These are phyloP conservation scores for Babesia caballi DNA, from an alignment of 169 alveolate genomes.

Conservation along the genomic window DNA sequence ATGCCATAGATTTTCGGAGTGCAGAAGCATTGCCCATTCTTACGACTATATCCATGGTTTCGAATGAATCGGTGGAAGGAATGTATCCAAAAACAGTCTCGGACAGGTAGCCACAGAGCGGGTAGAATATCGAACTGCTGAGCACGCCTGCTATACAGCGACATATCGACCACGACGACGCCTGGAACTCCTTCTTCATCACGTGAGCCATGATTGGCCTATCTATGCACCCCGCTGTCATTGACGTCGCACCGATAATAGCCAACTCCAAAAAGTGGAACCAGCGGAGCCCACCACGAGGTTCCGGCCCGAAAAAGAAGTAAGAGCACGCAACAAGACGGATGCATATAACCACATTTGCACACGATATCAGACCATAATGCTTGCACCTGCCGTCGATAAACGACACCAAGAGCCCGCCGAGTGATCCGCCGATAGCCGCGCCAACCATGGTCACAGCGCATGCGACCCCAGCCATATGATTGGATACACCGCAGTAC, in stretches of 20 bases:
- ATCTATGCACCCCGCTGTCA: constrained; percentile 87
- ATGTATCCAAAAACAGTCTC: constrained; percentile 1
- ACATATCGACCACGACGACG: constrained; percentile 77
- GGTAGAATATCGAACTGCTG: constrained; percentile 83
- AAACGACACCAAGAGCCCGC: constrained; percentile 81
- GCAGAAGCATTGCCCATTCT: background rate
- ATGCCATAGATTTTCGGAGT: background rate
- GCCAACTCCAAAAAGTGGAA: constrained; percentile 66
- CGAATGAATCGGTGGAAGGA: background rate
- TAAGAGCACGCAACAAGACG: background rate
- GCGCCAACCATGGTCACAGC: constrained; percentile 82
- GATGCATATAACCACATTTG: background rate
- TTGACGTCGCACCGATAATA: constrained; percentile 81
- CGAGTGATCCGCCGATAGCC: constrained; percentile 84
- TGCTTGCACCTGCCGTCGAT: constrained; percentile 63
- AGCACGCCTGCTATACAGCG: constrained; percentile 84
- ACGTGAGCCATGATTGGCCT: constrained; percentile 85
- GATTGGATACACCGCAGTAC: constrained; percentile 82
- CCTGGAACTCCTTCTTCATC: constrained; percentile 82
- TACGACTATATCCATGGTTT: background rate
- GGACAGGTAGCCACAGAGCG: constrained; percentile 75
- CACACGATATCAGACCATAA: background rate
- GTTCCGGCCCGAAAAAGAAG: background rate
- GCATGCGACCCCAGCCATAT: constrained; percentile 79
- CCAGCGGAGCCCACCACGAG: background rate